phyloP scores from a whole-genome alignment of 768 basidiomycete species.

The Chalciporus sphaerocephalus region DNA sequence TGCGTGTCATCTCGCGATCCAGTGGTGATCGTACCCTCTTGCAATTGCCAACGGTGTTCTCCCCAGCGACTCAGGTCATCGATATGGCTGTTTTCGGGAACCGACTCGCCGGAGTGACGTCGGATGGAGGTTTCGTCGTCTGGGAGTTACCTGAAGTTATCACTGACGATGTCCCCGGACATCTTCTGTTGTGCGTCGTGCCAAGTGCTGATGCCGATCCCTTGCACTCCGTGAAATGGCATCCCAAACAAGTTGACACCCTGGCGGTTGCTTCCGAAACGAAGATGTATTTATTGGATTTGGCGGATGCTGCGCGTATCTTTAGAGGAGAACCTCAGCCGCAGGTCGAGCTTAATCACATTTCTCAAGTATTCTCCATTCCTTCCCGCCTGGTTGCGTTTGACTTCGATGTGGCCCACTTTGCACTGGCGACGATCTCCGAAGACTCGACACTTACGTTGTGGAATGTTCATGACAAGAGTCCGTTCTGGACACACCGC shows the following conservation, averaged over 20 bases:
- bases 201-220: slow-evolving; percentile 51
- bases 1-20: slow-evolving; percentile 83
- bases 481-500: slow-evolving; percentile 71
- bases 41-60: slow-evolving; percentile 66
- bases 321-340: slow-evolving; percentile 63
- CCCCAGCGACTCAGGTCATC: slow-evolving; percentile 56
- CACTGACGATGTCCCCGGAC: slow-evolving; percentile 79
- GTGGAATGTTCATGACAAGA: slow-evolving; percentile 77
- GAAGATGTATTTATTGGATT: slow-evolving; percentile 71
- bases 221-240: slow-evolving; percentile 84
- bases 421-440: slow-evolving; percentile 75
- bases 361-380: slow-evolving; percentile 64
- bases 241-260: slow-evolving; percentile 74
- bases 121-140: slow-evolving; percentile 84
- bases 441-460: slow-evolving; percentile 77
- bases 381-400: slow-evolving; percentile 76
- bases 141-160: slow-evolving; percentile 84
- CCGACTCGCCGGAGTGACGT: slow-evolving; percentile 79
- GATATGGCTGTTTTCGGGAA: slow-evolving; percentile 87
- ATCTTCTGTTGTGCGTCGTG: slow-evolving; percentile 67
- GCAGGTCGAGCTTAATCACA: slow-evolving; percentile 64
- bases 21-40: slow-evolving; percentile 84
- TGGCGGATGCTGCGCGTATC: slow-evolving; percentile 55
- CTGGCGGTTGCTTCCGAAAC: slow-evolving; percentile 80
- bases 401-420: slow-evolving; percentile 76